Evolutionary conservation across 1,284 basidiomycete genomes (phyloP).

Genomic region (Trichosporon sp.): DNA sequence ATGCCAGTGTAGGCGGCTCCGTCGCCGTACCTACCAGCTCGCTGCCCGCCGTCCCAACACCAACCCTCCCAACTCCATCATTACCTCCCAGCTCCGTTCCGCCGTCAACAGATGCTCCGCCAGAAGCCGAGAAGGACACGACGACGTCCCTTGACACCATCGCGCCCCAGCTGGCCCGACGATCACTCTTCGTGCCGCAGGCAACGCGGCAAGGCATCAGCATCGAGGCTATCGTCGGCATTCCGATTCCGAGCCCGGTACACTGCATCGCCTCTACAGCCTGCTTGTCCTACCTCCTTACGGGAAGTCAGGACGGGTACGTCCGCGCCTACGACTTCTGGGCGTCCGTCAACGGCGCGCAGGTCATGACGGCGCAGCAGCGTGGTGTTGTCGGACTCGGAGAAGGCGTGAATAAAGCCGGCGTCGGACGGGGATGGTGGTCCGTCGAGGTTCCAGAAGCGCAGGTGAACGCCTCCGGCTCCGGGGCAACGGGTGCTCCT

Average conservation of each 20-base stretch:
- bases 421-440: slow-evolving; percentile 86
- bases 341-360: slow-evolving; percentile 77
- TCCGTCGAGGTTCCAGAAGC: slow-evolving; percentile 40
- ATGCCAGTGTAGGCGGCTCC: neutral
- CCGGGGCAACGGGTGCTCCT: neutral
- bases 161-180: slow-evolving; percentile 39
- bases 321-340: slow-evolving; percentile 91
- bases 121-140: neutral
- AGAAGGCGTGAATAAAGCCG: slow-evolving; percentile 86
- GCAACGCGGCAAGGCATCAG: slow-evolving; percentile 49
- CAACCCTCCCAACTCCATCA: neutral
- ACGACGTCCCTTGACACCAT: slow-evolving; percentile 9
- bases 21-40: slow-evolving; percentile 2
- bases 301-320: slow-evolving; percentile 89
- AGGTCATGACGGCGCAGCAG: slow-evolving; percentile 82
- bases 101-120: neutral
- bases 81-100: neutral
- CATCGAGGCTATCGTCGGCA: slow-evolving; percentile 88
- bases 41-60: neutral
- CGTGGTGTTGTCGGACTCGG: slow-evolving; percentile 82
- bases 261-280: slow-evolving; percentile 76
- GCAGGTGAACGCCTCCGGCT: neutral
- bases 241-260: slow-evolving; percentile 81
- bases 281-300: slow-evolving; percentile 85
- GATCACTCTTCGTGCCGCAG: slow-evolving; percentile 31